These are phyloP conservation scores for Aegilops sharonensis DNA, from an alignment of 176 grass and related monocot genomes.

Conservation along the genomic window DNA sequence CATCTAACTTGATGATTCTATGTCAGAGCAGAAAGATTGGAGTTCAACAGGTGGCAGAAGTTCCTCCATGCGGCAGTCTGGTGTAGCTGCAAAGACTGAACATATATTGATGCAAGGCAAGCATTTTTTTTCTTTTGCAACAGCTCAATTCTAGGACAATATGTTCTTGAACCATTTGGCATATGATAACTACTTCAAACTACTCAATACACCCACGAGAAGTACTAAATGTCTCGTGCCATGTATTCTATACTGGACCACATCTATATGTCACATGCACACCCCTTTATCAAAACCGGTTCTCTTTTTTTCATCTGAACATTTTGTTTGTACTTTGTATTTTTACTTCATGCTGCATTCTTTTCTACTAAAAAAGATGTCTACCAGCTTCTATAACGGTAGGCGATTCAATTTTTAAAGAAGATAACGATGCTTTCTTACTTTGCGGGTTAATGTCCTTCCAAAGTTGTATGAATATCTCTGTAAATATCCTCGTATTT, in stretches of 20 bases:
- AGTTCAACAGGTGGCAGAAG: conserved; percentile 31
- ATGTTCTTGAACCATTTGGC: neutral
- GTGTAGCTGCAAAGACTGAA: conserved; percentile 26
- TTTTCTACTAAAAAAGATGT: neutral
- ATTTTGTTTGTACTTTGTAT: neutral
- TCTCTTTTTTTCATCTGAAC: neutral
- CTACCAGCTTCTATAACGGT: neutral
- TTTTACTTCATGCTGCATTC: neutral
- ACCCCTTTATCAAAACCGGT: neutral
- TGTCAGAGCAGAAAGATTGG: conserved; percentile 60
- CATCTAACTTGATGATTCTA: conserved; percentile 44
- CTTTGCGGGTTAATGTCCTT: neutral
- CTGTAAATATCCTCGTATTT: neutral
- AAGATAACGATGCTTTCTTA: neutral
- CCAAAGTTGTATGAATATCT: neutral
- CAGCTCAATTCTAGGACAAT: neutral
- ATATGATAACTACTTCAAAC: neutral
- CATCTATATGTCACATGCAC: conserved; percentile 1
- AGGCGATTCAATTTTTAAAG: neutral
- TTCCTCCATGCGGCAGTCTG: conserved; percentile 27
- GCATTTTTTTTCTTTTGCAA: conserved; percentile 14
- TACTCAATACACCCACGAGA: neutral
- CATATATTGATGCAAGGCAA: conserved; percentile 41
- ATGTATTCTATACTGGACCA: conserved; percentile 2
- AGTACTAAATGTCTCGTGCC: neutral